Evolutionary conservation across 164 flowering plant genomes (phyloP), one percentile per base, ranked within the genome.

Genomic region (Nymphaea thermarum): DNA sequence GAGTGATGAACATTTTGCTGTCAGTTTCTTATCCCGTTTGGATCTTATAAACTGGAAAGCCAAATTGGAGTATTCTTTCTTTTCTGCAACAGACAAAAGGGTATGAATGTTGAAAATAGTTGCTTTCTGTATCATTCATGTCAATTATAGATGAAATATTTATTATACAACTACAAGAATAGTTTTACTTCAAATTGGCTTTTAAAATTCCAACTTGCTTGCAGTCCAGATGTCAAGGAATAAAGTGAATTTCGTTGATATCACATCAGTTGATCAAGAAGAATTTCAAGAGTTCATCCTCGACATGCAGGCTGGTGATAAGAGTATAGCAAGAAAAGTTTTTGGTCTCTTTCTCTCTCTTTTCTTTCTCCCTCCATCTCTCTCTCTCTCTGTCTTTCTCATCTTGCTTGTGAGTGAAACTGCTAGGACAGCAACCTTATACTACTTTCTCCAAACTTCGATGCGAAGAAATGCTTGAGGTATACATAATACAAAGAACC

Each of bases 191-290:
- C 36, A 7, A n/a, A 61, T 53, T 79, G 71, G 77, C 68, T 75
- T 75, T 85, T 83, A 80, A 82, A 80, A 74, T 69, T 61, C 86
- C 86, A 87, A 89, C 91, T 85, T 82, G 75, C 82, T 79, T 86
- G 74, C 97, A 94, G 98, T 89, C 83, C 98, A 94, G 98, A 84
- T 86, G 73, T 83, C 86, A 77, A 85, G 76, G 77, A 78, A 74
- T 74, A 80, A 80, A 68, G 76, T 83, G 63, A 84, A 67, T 62
- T 85, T 83, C 73, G 76, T 89, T 80, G 98, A 91, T 80, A 71
- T 84, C 75, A 86, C 68, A 83, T 82, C 78, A 66, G 77, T 83
- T 44, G 74, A 73, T 70, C 68, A 76, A 59, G 84, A 82, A 60
- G 84, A 80, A 72, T 72, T 83, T 12, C 76, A 77, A 2, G 91